Evolutionary conservation across 2,329 filamentous ascomycete species (phyloP).

Genomic region (Trichoderma gracile): DNA sequence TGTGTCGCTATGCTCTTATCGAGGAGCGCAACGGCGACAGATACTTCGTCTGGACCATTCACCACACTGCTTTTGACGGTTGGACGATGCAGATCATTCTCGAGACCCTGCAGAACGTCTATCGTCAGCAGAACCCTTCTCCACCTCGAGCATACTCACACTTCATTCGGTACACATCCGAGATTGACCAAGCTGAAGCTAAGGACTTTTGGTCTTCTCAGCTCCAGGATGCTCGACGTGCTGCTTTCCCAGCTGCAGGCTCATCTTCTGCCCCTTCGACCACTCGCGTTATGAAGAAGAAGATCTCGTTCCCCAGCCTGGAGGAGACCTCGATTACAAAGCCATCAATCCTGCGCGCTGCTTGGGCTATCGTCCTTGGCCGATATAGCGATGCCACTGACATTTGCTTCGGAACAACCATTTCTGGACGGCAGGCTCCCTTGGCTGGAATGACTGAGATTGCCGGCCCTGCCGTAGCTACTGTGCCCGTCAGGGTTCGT

Average conservation of each 20-base stretch:
- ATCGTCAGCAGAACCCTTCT: conserved; percentile 7
- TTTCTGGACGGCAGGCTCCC: conserved; percentile 35
- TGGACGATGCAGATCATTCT: conserved; percentile 26
- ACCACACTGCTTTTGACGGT: conserved; percentile 33
- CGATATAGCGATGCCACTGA: conserved; percentile 29
- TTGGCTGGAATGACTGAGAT: conserved; percentile 34
- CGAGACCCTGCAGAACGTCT: conserved; percentile 8
- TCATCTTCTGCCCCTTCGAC: neutral
- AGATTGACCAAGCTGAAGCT: conserved; percentile 1
- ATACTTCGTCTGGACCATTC: conserved; percentile 30
- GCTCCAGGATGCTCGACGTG: conserved; percentile 22
- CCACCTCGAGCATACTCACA: conserved; percentile 17
- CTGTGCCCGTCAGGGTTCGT: conserved; percentile 34
- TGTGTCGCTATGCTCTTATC: conserved; percentile 22
- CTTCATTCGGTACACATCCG: conserved; percentile 27
- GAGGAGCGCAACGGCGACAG: neutral
- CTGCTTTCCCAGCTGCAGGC: neutral
- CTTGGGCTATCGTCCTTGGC: conserved; percentile 33
- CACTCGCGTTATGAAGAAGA: conserved; percentile 1
- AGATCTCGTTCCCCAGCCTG: neutral
- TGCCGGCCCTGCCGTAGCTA: conserved; percentile 37
- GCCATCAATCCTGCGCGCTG: conserved; percentile 31
- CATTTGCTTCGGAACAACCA: conserved; percentile 34
- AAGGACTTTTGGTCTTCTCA: conserved; percentile 26
- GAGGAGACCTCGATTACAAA: conserved; percentile 22